Conservation (phyloP, 306 rosid genomes). For the Cucumis cinereus region DNA sequence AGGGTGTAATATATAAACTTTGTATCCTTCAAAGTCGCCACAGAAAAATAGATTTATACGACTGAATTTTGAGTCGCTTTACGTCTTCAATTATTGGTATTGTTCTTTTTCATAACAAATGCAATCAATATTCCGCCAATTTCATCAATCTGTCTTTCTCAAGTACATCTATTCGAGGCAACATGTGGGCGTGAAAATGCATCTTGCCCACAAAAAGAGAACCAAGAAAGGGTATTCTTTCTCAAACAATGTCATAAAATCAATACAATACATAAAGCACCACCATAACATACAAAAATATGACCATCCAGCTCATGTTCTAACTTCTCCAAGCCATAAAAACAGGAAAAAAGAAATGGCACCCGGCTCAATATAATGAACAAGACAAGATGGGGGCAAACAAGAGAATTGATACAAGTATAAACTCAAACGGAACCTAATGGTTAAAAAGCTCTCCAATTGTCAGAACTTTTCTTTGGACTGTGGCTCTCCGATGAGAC, state of each 20-base stretch:
- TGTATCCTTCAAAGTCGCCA: neutral
- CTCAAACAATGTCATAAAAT: slow-evolving; percentile 2
- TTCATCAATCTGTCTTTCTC: neutral
- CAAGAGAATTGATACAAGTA: neutral
- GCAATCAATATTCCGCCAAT: neutral
- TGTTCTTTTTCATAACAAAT: neutral
- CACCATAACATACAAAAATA: slow-evolving; percentile 22
- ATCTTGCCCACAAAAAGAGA: neutral
- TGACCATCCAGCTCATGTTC: slow-evolving; percentile 17
- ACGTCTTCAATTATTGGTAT: neutral
- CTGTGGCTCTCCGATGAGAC: slow-evolving; percentile 57
- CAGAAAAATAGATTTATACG: neutral
- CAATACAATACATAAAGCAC: slow-evolving; percentile 21
- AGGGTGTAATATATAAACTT: neutral
- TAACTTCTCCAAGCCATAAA: slow-evolving; percentile 39
- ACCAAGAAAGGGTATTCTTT: neutral
- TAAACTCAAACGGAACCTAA: neutral
- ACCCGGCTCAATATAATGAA: slow-evolving; percentile 22
- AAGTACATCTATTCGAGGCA: neutral
- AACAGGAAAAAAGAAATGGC: slow-evolving; percentile 34
- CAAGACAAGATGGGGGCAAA: slow-evolving; percentile 32
- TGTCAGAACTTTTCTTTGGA: slow-evolving; percentile 58
- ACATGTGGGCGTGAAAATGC: neutral
- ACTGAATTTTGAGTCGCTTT: neutral
- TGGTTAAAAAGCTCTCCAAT: slow-evolving; percentile 75